Evolutionary conservation across 176 grass and related monocot species (phyloP).

Genomic region (Thinopyrum elongatum): DNA sequence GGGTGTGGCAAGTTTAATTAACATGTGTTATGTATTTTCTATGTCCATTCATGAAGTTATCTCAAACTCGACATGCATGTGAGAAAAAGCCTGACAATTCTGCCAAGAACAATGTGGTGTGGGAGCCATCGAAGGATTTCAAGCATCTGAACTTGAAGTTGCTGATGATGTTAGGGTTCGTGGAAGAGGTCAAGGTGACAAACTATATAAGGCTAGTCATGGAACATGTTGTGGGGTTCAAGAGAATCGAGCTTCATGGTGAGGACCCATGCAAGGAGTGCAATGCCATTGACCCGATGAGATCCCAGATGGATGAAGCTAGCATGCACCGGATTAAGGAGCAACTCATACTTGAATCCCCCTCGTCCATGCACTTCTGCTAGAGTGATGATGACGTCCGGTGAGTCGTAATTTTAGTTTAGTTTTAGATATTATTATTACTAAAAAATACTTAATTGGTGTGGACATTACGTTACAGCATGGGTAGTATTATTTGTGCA

Average conservation of each 20-base stretch:
- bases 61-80: neutral
- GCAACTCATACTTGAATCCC: neutral
- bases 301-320: neutral
- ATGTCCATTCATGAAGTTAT: neutral
- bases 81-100: neutral
- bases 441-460: no score
- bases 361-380: neutral
- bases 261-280: neutral
- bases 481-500: no score
- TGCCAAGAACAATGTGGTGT: neutral
- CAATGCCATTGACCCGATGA: neutral
- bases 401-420: no score
- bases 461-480: no score
- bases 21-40: neutral
- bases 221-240: neutral
- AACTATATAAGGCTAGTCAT: conserved; percentile 11
- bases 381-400: no score
- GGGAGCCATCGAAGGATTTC: neutral
- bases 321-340: neutral
- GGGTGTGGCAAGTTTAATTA: neutral
- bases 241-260: neutral
- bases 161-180: neutral
- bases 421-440: no score
- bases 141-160: neutral
- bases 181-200: neutral